Evolutionary conservation across 2,329 filamentous ascomycete genomes (phyloP).

Genomic region (Rhexocercosporidium sp.): DNA sequence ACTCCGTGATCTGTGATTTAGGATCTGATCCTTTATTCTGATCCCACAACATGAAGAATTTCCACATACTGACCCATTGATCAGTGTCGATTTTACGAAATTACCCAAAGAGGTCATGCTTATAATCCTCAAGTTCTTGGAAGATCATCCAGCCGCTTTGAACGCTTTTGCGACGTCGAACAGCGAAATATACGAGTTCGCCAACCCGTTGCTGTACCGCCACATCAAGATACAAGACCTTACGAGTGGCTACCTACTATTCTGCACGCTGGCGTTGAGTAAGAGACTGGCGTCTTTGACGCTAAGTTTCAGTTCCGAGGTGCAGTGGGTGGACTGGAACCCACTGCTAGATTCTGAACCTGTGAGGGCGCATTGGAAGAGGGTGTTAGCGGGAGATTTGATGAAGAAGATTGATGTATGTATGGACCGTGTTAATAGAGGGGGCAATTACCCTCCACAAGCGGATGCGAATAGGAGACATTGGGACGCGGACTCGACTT

Average conservation of each 20-base stretch:
- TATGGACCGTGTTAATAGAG: too few species aligned
- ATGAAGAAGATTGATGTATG: too few species aligned
- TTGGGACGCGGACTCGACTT: too few species aligned
- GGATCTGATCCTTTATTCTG: too few species aligned
- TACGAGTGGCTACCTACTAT: not conserved
- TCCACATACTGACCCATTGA: too few species aligned
- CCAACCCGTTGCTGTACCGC: not conserved
- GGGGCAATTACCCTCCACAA: too few species aligned
- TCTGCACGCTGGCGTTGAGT: not conserved
- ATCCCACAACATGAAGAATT: too few species aligned
- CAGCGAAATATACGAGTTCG: not conserved
- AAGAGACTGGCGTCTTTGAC: not conserved
- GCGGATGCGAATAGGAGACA: too few species aligned
- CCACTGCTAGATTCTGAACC: not conserved
- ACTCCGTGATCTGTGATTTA: too few species aligned
- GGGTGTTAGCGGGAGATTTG: too few species aligned
- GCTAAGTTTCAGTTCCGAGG: not conserved
- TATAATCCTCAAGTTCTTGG: not conserved
- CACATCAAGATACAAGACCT: not conserved
- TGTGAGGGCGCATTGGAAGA: not conserved
- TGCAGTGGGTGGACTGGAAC: not conserved
- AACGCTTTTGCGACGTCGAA: not conserved
- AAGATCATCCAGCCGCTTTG: not conserved
- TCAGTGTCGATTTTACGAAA: not conserved
- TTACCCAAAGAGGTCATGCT: not conserved